A percentile compares a stretch with the other conserved stretches of the same genome.
Conservation (phyloP, 345 rosid genomes). For the Camelina neglecta region DNA sequence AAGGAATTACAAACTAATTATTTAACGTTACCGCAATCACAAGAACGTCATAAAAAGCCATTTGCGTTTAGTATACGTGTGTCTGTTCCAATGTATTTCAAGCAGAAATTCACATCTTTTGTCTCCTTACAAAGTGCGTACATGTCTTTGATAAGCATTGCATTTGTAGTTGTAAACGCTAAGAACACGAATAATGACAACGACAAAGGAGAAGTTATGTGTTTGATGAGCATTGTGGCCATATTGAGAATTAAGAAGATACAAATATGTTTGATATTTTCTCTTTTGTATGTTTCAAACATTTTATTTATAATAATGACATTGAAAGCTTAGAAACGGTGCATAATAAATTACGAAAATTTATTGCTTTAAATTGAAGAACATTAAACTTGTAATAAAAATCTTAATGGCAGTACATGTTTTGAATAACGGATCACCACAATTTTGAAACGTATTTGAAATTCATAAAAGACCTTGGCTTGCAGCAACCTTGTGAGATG, state of each 20-base stretch:
- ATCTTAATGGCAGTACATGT: too few species aligned
- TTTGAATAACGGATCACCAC: too few species aligned
- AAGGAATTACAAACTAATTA: neutral
- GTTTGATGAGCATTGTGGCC: neutral
- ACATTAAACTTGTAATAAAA: too few species aligned
- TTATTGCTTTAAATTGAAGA: too few species aligned
- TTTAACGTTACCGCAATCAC: slow-evolving; percentile 4
- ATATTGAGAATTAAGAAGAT: neutral
- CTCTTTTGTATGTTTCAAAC: neutral
- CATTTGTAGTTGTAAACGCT: neutral
- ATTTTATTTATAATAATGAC: neutral
- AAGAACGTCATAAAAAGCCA: neutral
- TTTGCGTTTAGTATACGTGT: neutral
- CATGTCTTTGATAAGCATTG: neutral
- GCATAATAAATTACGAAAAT: too few species aligned
- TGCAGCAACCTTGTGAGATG: too few species aligned
- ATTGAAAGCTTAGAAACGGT: too few species aligned
- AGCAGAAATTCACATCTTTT: slow-evolving; percentile 1
- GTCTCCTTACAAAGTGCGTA: slow-evolving; percentile 3
- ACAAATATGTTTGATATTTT: neutral
- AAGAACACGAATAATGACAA: neutral
- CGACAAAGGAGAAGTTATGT: neutral
- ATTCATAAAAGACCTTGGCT: too few species aligned
- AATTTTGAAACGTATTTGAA: too few species aligned
- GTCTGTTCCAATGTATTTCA: neutral